phyloP scores from a whole-genome alignment of 1,284 basidiomycete genomes.

The Pseudozyma hubeiensis region DNA sequence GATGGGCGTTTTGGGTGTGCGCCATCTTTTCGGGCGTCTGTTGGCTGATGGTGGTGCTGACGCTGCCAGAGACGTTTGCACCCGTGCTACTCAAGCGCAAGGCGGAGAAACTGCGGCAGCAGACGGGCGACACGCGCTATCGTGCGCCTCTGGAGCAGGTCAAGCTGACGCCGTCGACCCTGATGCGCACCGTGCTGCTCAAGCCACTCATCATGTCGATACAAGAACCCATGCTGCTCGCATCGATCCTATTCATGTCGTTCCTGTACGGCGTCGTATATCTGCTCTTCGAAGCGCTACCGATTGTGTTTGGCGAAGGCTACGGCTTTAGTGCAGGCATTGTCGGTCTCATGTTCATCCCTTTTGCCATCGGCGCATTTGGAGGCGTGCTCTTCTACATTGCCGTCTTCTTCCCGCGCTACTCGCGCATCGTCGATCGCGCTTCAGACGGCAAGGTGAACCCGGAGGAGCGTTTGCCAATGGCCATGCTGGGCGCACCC shows the following conservation, averaged over 20 bases:
- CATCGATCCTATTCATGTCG: conserved; percentile 79
- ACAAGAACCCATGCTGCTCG: conserved; percentile 81
- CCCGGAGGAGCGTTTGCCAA: conserved; percentile 50
- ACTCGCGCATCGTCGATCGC: conserved; percentile 29
- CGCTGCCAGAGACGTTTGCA: conserved; percentile 79
- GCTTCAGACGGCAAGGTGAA: conserved; percentile 43
- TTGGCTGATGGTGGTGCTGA: conserved; percentile 74
- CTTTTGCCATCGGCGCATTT: conserved; percentile 56
- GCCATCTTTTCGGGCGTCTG: conserved; percentile 74
- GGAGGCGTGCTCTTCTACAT: conserved; percentile 32
- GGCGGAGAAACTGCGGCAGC: conserved; percentile 72
- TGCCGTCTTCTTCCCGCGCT: conserved; percentile 42
- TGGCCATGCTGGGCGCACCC: conserved; percentile 61
- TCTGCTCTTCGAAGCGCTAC: conserved; percentile 61
- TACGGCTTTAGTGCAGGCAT: conserved; percentile 57
- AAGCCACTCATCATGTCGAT: conserved; percentile 72
- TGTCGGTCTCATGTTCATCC: conserved; percentile 65
- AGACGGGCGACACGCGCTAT: conserved; percentile 76
- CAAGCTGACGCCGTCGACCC: conserved; percentile 65
- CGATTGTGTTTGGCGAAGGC: conserved; percentile 60
- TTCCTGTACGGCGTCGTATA: conserved; percentile 75
- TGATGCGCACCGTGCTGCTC: conserved; percentile 75
- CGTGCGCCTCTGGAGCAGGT: conserved; percentile 46
- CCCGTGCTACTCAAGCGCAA: conserved; percentile 73
- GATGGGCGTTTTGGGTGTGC: conserved; percentile 81